Evolutionary conservation across 73 alveolate species (phyloP).

Genomic region (Vitrella brassicaformis): DNA sequence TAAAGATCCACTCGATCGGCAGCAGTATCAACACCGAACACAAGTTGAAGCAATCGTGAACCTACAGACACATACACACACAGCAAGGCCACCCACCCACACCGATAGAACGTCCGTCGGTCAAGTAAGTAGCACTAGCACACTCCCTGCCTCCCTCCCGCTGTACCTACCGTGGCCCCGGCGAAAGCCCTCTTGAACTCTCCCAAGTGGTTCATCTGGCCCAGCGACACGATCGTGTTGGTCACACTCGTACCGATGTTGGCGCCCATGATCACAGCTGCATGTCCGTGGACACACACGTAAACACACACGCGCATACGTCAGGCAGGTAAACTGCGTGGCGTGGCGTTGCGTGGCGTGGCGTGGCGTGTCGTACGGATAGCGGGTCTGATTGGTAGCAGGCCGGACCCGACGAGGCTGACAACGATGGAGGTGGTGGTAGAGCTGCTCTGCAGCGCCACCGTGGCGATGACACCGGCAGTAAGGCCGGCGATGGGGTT

Average conservation of each 20-base stretch:
- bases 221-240: constrained; percentile 9
- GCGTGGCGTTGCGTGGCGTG: too few relatives aligned
- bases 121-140: too few relatives aligned
- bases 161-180: constrained; percentile 6
- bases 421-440: constrained; percentile 13
- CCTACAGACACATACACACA: too few relatives aligned
- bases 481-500: constrained; percentile 20
- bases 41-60: constrained; percentile 4
- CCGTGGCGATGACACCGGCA: constrained; percentile 32
- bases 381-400: background rate
- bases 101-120: too few relatives aligned
- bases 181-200: constrained; percentile 3
- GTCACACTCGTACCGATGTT: constrained; percentile 4
- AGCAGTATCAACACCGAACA: background rate
- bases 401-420: background rate
- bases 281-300: too few relatives aligned
- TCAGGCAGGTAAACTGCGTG: too few relatives aligned
- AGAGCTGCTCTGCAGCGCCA: constrained; percentile 23
- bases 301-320: too few relatives aligned
- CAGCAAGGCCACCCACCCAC: too few relatives aligned
- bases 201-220: background rate
- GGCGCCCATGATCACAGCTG: constrained; percentile 10
- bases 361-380: too few relatives aligned
- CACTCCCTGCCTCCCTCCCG: too few relatives aligned
- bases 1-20: constrained; percentile 1